Percentiles rank a stretch among this genome's conserved stretches.
Evolutionary conservation across 108 stramenopile species (phyloP).

Genomic region (Craspedostauros australis): DNA sequence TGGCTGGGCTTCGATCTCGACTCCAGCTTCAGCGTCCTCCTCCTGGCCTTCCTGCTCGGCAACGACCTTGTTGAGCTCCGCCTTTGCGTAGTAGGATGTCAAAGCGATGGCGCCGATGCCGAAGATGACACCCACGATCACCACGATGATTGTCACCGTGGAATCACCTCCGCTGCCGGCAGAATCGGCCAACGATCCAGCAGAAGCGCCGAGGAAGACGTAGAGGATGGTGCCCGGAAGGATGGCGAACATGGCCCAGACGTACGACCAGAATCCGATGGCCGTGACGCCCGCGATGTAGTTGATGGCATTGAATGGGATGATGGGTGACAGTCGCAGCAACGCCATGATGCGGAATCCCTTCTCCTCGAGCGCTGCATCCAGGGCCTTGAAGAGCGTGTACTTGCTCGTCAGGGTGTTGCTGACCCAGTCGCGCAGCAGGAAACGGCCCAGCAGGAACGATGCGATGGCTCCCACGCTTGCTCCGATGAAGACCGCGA

Average conservation of each 20-base stretch:
- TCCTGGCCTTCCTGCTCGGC: not conserved
- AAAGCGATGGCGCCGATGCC: conserved; percentile 37
- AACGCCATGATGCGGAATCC: conserved; percentile 39
- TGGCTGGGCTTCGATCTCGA: not conserved
- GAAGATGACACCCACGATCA: conserved; percentile 40
- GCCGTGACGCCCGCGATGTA: conserved; percentile 59
- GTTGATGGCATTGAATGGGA: conserved; percentile 67
- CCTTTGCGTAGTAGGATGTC: conserved; percentile 51
- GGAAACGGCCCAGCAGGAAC: conserved; percentile 54
- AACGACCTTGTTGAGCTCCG: conserved; percentile 51
- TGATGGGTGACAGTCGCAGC: conserved; percentile 56
- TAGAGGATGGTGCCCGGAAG: conserved; percentile 55
- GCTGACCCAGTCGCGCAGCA: conserved; percentile 46
- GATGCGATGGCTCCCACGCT: conserved; percentile 20
- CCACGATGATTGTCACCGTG: conserved; percentile 22
- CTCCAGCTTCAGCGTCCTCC: conserved; percentile 1
- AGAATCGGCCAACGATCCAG: conserved; percentile 40
- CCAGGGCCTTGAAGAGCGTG: no score
- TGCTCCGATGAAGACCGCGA: conserved; percentile 25
- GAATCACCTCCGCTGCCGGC: conserved; percentile 12
- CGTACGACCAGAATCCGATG: conserved; percentile 37
- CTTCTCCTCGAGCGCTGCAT: conserved; percentile 18
- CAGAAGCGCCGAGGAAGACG: conserved; percentile 55
- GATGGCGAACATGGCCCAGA: conserved; percentile 40
- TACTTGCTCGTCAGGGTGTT: not conserved